Conservation (phyloP, 2,329 filamentous ascomycete species). For the Aureobasidium lini region DNA sequence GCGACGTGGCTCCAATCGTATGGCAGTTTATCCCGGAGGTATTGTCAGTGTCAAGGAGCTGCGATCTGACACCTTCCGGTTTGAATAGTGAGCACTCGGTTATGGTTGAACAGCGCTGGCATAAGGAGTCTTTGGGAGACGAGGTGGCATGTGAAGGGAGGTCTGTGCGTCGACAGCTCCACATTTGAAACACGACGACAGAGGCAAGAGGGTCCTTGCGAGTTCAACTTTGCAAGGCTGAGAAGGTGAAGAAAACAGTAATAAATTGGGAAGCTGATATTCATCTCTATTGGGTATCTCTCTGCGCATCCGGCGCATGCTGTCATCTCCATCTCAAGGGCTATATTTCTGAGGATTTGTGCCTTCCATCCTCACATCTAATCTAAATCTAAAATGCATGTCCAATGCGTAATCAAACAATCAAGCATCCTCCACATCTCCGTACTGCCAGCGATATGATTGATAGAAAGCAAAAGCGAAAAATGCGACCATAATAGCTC, state of each 20-base stretch:
- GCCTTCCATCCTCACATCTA: background rate
- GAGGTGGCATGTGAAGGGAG: conserved; percentile 11
- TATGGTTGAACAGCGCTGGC: background rate
- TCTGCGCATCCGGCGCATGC: background rate
- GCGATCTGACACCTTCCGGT: background rate
- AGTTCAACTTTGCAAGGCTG: too few species aligned
- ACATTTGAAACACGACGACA: background rate
- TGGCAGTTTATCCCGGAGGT: background rate
- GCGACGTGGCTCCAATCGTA: background rate
- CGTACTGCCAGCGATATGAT: conserved; percentile 2
- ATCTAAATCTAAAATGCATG: background rate
- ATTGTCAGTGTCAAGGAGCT: background rate
- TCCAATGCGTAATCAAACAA: background rate
- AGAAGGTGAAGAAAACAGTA: background rate
- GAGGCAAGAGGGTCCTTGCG: too few species aligned
- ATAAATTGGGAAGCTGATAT: background rate
- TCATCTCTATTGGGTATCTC: conserved; percentile 7
- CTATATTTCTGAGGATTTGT: background rate
- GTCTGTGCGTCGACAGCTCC: conserved; percentile 1
- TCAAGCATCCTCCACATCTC: background rate
- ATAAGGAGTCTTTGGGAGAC: conserved; percentile 1
- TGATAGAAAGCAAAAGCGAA: conserved; percentile 2
- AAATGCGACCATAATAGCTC: background rate
- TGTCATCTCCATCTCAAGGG: background rate
- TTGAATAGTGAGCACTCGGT: background rate